phyloP scores from a whole-genome alignment of 1,139 yeast genomes.

The Yamadazyma membranifaciens region DNA sequence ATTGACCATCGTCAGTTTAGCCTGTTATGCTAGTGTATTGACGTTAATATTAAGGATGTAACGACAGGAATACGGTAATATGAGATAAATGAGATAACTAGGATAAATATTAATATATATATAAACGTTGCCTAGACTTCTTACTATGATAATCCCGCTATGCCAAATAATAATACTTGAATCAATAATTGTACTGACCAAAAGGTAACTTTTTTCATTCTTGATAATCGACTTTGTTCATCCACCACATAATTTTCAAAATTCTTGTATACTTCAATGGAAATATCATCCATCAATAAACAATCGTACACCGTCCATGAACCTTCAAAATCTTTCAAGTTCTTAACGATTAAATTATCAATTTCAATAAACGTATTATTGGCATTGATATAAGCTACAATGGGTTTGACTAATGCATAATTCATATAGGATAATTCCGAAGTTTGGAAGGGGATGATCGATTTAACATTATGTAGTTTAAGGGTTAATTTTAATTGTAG shows the following conservation, averaged over 20 bases:
- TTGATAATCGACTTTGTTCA: constrained; percentile 68
- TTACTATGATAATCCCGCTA: constrained; percentile 41
- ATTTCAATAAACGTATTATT: constrained; percentile 87
- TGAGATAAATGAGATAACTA: not conserved
- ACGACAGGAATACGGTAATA: not conserved
- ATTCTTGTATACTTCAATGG: constrained; percentile 86
- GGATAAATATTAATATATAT: not conserved
- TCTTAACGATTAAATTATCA: constrained; percentile 79
- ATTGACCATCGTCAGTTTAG: constrained; percentile 41
- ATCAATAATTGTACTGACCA: constrained; percentile 88
- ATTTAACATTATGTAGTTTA: constrained; percentile 79
- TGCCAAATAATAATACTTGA: constrained; percentile 77
- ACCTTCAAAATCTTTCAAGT: constrained; percentile 81
- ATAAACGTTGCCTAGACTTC: not conserved
- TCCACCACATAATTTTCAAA: constrained; percentile 87
- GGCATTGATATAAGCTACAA: constrained; percentile 92
- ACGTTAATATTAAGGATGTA: constrained; percentile 40
- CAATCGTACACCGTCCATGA: constrained; percentile 96
- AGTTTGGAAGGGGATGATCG: constrained; percentile 83
- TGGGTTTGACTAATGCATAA: constrained; percentile 88
- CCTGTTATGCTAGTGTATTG: constrained; percentile 45
- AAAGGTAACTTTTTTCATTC: constrained; percentile 84
- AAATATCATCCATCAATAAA: constrained; percentile 84
- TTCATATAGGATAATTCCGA: constrained; percentile 84
- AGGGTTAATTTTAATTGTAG: constrained; percentile 66